Base-by-base conservation (phyloP, 192 early-diverging fungal species). In the Linderina pennispora region DNA sequence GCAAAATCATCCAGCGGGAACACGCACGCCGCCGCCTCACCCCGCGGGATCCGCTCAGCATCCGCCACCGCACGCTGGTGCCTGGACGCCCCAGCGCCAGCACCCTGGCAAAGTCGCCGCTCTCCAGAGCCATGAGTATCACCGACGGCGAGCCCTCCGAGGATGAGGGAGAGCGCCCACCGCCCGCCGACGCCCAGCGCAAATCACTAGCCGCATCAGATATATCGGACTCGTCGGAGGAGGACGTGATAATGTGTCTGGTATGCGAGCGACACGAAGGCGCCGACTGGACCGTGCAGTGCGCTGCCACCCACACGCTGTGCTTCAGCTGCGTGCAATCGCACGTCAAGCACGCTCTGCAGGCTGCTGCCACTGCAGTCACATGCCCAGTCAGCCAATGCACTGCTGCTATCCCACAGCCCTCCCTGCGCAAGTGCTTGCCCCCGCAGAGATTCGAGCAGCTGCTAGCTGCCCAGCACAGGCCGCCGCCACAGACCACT, bases 241-340 rank as follows among this genome's bases (percentile, higher is more conserved):
- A 71, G 3, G 61, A 72, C 10, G 48, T 48, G 9, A 32, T 50
- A 14, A 43, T 14, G 48, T 72, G 68, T 49, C 38, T 26, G 23
- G n/a, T 44, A 8, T 72, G 68, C 40, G 13, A 9, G 31, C 68
- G 43, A 4, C 58, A 58, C 53, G 48, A 55, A 24, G 53, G 57
- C 14, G 18, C 34, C 14, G 68, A 72, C 32, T 61, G 55, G 62
- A 42, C 51, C 10, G 62, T 72, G 14, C 40, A 32, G 16, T 72
- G 68, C 50, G 32, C 48, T 9, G 25, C 19, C 20, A 28, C 24
- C 14, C 68, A 72, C 33, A 15, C 40, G 32, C 40, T 72, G 24
- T 72, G 68, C 42, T 72, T 64, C 48, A 60, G 61, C 24, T 72
- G 68, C 23, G 62, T 72, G 18, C 68, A 72, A 31, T 13, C 20